These are phyloP conservation scores for Botrytis sinoallii DNA, from an alignment of 2,329 filamentous ascomycete species.

Conservation along the genomic window DNA sequence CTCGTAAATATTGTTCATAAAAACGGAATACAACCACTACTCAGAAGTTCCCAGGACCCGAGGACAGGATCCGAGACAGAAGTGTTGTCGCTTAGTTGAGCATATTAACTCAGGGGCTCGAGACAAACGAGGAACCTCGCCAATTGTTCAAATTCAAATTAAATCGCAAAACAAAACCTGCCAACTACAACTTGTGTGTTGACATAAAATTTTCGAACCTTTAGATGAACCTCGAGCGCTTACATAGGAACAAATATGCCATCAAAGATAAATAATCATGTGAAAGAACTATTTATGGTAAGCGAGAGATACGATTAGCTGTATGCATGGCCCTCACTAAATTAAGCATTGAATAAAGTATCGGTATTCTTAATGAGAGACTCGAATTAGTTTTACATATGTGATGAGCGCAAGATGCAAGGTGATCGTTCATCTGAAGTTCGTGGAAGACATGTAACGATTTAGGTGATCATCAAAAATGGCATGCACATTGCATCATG, in stretches of 20 bases:
- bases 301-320: neutral
- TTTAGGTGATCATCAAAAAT: neutral
- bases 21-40: neutral
- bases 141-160: too few relatives aligned
- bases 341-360: rapidly evolving
- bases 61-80: neutral
- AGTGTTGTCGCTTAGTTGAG: neutral
- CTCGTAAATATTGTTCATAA: neutral
- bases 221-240: too few relatives aligned
- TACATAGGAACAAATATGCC: too few relatives aligned
- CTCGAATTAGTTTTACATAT: rapidly evolving
- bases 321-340: neutral
- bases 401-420: neutral
- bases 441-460: rapidly evolving
- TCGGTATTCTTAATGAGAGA: neutral
- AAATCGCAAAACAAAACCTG: too few relatives aligned
- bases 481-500: too few relatives aligned
- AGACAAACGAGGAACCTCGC: neutral
- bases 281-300: too few relatives aligned
- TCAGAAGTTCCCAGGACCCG: neutral
- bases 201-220: rapidly evolving
- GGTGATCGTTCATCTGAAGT: neutral
- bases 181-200: too few relatives aligned
- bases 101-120: neutral
- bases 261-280: too few relatives aligned